Evolutionary conservation across 2,329 filamentous ascomycete genomes (phyloP), one percentile per base, ranked within the genome.

Genomic region (Arthrinium puccinioides): DNA sequence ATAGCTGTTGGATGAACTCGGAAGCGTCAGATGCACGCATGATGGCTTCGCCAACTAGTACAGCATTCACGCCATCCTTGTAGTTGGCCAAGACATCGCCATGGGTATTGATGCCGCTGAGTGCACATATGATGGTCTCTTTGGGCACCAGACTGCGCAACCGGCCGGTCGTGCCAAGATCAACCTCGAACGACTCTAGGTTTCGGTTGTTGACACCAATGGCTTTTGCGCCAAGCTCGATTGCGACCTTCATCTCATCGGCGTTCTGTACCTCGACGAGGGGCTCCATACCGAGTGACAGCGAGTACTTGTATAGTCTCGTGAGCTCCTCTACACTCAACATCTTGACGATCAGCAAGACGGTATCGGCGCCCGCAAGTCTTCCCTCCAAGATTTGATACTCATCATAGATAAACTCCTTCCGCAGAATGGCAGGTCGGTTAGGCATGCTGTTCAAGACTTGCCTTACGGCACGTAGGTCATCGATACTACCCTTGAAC

Each of bases 161-260:
- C 18, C 90, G 82, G 54, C 84, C 88, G 2, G 90, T 95, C 1
- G 90, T 98, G 43, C 85, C 81, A 45, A 98, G 76, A 58, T 98
- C 94, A 15, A 98, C 92, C 56, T 97, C 89, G 52, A 98, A 98
- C 53, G 83, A 97, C 49, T 90, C 90, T 10, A 98, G 72, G 54
- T 98, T 94, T 38, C 92, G 82, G 66, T 98, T 98, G 66, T 98
- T 98, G 50, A 98, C 92, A 19, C 92, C 92, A 52, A 98, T 94
- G 25, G 87, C 90, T 61, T 89, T 84, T 16, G 92, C 77, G 9
- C 90, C 92, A 16, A 98, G 72, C 39, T 84, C 76, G 31, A 96
- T 79, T 7, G 94, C 92, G 39, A 80, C 81, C 26, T 82, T 73
- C 87, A 96, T 98, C 62, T 98, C 92, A 34, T 92, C 86, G 0